Base-by-base conservation (phyloP, 768 basidiomycete genomes). In the Plicaturopsis crispa region DNA sequence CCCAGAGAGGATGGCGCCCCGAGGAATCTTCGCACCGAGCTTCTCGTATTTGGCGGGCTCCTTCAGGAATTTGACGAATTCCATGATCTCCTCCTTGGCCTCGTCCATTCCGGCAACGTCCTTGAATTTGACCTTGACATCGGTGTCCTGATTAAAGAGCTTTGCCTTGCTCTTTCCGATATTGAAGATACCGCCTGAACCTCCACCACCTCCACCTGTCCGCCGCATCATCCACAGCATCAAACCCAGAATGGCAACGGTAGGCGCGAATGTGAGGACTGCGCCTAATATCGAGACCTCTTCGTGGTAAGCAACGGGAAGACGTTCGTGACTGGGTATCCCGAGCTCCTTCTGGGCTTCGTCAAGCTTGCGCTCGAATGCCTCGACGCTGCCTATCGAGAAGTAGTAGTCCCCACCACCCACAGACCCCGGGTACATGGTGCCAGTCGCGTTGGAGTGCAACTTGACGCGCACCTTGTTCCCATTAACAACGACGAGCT, bases 61-160 rank as follows among this genome's bases (percentile, higher is more conserved):
- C 66, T 97, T 97, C 54, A 99, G 69, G 69, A 99, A 98, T 51
- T 96, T 93, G 57, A 99, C 96, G 50, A 98, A 99, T 59, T 99
- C 96, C 89, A 98, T 94, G 51, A 99, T 94, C 66, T 99, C 96
- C 67, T 93, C 88, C 70, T 99, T 99, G 31, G 93, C 96, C 63
- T 99, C 96, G 63, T 99, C 96, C 94, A 98, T 98, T 24, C 96
- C 96, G 11, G 96, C 96, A 13, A 99, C 90, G 56, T 99, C 92
- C 64, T 81, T 81, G 69, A 99, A 99, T 59, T 86, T 86, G 52
- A 85, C 80, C 56, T 80, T 84, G 55, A 98, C 83, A 37, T 93
- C 87, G 23, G 86, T 91, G 49, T 99, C 94, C 66, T 94, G 86
- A 69, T 98, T 97, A 66, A 97, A 98, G 55, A 96, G 66, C 62